Percentiles rank a stretch among this genome's conserved stretches.
These are phyloP conservation scores for Lactarius vividus DNA, from an alignment of 768 basidiomycete genomes.

Conservation along the genomic window DNA sequence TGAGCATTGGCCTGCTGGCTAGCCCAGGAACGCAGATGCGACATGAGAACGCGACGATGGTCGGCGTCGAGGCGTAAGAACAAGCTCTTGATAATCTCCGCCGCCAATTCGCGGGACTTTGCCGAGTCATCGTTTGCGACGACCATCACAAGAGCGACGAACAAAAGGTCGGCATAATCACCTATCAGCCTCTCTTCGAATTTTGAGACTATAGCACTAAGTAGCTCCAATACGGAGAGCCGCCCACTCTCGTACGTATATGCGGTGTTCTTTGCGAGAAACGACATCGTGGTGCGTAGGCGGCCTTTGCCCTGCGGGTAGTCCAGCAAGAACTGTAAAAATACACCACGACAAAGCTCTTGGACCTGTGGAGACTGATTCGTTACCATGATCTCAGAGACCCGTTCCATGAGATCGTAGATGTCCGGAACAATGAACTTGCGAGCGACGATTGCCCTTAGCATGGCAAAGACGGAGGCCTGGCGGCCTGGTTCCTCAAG, in stretches of 20 bases:
- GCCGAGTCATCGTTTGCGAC: slow-evolving; percentile 92
- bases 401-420: slow-evolving; percentile 94
- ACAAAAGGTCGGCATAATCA: slow-evolving; percentile 86
- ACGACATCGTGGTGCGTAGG: slow-evolving; percentile 82
- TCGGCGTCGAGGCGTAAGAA: slow-evolving; percentile 65
- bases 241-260: slow-evolving; percentile 91
- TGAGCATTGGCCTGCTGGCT: slow-evolving; percentile 55
- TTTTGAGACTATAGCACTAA: slow-evolving; percentile 81
- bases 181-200: slow-evolving; percentile 70
- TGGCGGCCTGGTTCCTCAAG: slow-evolving; percentile 88
- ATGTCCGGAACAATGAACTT: slow-evolving; percentile 95
- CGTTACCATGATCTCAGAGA: slow-evolving; percentile 90
- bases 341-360: slow-evolving; percentile 82
- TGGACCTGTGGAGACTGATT: slow-evolving; percentile 89
- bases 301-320: slow-evolving; percentile 96
- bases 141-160: slow-evolving; percentile 88
- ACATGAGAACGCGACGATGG: slow-evolving; percentile 53
- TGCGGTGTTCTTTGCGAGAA: slow-evolving; percentile 88
- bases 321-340: slow-evolving; percentile 93
- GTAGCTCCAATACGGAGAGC: slow-evolving; percentile 88
- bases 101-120: slow-evolving; percentile 86
- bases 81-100: slow-evolving; percentile 75
- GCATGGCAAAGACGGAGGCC: slow-evolving; percentile 78
- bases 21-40: slow-evolving; percentile 80
- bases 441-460: slow-evolving; percentile 86